phyloP scores from a whole-genome alignment of 2,329 filamentous ascomycete genomes.

The Cladophialophora carrionii region DNA sequence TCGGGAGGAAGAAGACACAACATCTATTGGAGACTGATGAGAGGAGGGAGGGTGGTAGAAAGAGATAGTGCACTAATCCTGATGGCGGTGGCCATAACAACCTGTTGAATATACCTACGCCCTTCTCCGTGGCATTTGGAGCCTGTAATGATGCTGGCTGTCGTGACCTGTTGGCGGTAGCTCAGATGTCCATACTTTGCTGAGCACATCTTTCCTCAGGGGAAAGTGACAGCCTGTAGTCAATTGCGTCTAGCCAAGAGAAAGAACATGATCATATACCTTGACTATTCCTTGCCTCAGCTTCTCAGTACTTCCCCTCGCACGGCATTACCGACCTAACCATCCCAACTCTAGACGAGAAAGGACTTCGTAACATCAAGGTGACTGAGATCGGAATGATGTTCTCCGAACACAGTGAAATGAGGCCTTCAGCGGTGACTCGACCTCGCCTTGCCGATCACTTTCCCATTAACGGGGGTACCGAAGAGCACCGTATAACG shows the following conservation, averaged over 20 bases:
- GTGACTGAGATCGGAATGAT: background rate
- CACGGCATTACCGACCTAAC: background rate
- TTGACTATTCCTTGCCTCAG: background rate
- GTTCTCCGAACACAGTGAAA: background rate
- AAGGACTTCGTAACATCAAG: background rate
- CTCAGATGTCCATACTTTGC: background rate
- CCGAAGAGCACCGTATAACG: conserved; percentile 5
- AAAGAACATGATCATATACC: background rate
- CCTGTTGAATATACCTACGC: background rate
- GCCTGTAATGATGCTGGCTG: background rate
- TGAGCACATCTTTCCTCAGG: background rate
- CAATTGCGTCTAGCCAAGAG: background rate
- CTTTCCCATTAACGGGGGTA: background rate
- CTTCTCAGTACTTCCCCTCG: background rate
- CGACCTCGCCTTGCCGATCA: too few relatives aligned
- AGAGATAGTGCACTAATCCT: background rate
- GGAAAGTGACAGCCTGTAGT: background rate
- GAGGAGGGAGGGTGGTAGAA: background rate
- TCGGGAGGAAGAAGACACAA: background rate
- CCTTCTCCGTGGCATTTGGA: background rate
- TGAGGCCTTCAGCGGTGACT: too few relatives aligned
- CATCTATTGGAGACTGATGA: background rate
- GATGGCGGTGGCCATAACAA: background rate
- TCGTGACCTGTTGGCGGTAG: background rate
- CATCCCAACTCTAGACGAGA: background rate